These are phyloP conservation scores for Secale cereale DNA, from an alignment of 176 grass and related monocot species.

Conservation along the genomic window DNA sequence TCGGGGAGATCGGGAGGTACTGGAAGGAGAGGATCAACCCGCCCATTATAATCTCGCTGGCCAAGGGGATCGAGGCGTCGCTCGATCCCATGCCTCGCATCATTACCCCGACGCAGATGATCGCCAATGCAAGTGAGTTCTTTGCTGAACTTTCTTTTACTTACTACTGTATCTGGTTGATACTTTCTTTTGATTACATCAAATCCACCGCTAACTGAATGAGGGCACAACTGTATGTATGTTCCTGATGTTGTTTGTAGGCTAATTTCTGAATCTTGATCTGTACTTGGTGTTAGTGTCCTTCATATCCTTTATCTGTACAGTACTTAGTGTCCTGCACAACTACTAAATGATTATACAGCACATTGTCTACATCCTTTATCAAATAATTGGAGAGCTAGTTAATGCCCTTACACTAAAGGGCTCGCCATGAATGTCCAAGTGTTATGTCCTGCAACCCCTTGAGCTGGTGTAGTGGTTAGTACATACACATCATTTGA, in stretches of 20 bases:
- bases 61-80: slow-evolving; percentile 92
- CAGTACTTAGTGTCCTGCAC: background rate
- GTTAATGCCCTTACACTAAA: slow-evolving; percentile 1
- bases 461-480: background rate
- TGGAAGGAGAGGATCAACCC: slow-evolving; percentile 78
- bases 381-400: slow-evolving; percentile 10
- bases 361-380: background rate
- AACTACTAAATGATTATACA: slow-evolving; percentile 11
- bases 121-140: slow-evolving; percentile 74
- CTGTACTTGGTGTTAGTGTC: background rate
- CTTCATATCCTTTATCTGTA: slow-evolving; percentile 5
- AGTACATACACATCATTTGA: background rate
- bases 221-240: background rate
- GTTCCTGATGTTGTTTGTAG: slow-evolving; percentile 1
- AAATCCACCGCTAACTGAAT: background rate
- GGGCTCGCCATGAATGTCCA: background rate
- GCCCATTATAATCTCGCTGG: slow-evolving; percentile 77
- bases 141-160: background rate
- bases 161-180: background rate
- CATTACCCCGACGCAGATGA: slow-evolving; percentile 95
- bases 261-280: background rate
- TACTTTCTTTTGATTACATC: background rate
- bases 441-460: slow-evolving; percentile 5
- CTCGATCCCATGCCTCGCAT: slow-evolving; percentile 78
- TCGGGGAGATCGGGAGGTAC: slow-evolving; percentile 68